phyloP scores from a whole-genome alignment of 805 yeast species.

The Pachysolen tannophilus region DNA sequence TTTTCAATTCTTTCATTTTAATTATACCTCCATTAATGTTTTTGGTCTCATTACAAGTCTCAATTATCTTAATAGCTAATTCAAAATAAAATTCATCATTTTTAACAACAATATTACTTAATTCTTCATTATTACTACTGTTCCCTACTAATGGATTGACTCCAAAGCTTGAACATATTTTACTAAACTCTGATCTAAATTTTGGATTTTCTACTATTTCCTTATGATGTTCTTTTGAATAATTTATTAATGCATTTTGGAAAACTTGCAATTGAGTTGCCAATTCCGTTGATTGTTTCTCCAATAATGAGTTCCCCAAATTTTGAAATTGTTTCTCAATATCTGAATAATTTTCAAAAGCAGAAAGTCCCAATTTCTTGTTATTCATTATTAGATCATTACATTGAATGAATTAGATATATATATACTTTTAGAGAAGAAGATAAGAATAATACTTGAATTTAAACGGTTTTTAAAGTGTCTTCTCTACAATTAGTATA shows the following conservation, averaged over 20 bases:
- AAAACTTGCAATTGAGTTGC: slow-evolving; percentile 68
- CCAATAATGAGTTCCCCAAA: slow-evolving; percentile 42
- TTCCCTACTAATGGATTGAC: slow-evolving; percentile 62
- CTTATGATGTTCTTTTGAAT: slow-evolving; percentile 62
- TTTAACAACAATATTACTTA: slow-evolving; percentile 24
- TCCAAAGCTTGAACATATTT: slow-evolving; percentile 73
- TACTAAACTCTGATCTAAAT: slow-evolving; percentile 63
- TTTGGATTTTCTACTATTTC: slow-evolving; percentile 59
- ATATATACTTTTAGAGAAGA: no score
- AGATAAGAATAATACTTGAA: no score
- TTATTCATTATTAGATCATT: slow-evolving; percentile 12
- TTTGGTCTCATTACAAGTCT: slow-evolving; percentile 61
- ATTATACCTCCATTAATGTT: slow-evolving; percentile 79
- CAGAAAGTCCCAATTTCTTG: slow-evolving; percentile 18
- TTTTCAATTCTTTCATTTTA: slow-evolving; percentile 45
- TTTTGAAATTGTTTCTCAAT: slow-evolving; percentile 32
- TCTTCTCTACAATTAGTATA: no score
- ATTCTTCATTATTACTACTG: slow-evolving; percentile 17
- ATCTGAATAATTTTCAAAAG: slow-evolving; percentile 17
- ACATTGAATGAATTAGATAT: no score
- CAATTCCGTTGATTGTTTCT: slow-evolving; percentile 52
- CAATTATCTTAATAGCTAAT: slow-evolving; percentile 67
- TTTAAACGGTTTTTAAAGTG: no score
- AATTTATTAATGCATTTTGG: slow-evolving; percentile 67
- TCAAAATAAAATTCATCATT: slow-evolving; percentile 54